Base-by-base conservation (phyloP, 2,329 filamentous ascomycete genomes). In the Helminthosporium solani region DNA sequence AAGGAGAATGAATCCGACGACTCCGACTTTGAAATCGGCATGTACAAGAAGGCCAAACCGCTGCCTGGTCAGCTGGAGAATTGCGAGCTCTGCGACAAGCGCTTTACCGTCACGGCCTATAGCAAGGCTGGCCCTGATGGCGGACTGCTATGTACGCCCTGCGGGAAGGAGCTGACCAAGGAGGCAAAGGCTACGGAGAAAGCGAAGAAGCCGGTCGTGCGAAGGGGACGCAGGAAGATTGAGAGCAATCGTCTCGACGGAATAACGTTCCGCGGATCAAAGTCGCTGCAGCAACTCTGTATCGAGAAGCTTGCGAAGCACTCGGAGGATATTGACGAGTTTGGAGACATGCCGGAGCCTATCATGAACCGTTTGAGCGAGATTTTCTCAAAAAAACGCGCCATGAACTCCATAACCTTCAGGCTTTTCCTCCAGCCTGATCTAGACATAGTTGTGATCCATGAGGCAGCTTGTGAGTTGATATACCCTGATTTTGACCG, bases 61-160 rank as follows among this genome's bases (percentile, higher is more conserved):
- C 67, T 85, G n/a, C 88, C 90, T 1, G 90, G 89, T 2, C 92
- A 97, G 68, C 82, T 92, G 63, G 90, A 88, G 53, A 91, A 96
- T 56, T 97, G 92, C 65, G 90, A 88, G 52, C 73, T 85, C 2
- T 97, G 92, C 68, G 78, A 80, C 34, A 95, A 94, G 67, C 84
- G 90, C 30, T 97, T 97, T 64, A 96, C 90, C 0, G 91, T 97
- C 35, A 96, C 92, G 0, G 81, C 89, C 0, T 96, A 96, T 72
- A 90, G 87, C 52, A 86, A 90, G 54, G 81, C 85, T 21, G 90
- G 88, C 0, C 87, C 88, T 0, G 78, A 86, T n/a, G 91, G 91
- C 3, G 90, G 90, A 14, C 75, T 97, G n/a, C 76, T 96, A 1
- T 97, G 92, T 65, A 78, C 79, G 3, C 83, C 87, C 18, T 97